Base-by-base conservation (phyloP, 139 green algal genomes). In the Astrephomene gubernaculifera region DNA sequence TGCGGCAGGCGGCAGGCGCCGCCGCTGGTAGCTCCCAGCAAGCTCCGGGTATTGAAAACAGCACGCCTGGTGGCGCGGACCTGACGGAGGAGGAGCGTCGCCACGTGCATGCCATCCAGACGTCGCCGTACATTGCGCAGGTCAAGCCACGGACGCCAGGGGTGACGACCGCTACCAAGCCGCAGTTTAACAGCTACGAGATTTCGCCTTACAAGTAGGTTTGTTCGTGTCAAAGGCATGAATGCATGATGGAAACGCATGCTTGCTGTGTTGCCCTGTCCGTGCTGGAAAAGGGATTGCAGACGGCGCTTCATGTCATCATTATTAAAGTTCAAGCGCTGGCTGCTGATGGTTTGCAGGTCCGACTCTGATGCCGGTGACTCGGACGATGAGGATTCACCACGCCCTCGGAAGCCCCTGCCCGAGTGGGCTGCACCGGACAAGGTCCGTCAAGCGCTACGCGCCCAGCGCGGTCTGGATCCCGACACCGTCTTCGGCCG, bases 191-290 rank as follows among this genome's bases (percentile, higher is more conserved):
- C 53, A 90, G 43, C 44, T 97, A 97, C 61, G 90, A 96, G 49
- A 97, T 97, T 41, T 96, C 94, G 25, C 95, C 95, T 0, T 97
- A 96, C 87, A 97, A 89, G 94, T 95, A 79, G 61, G 87, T 43
- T 29, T 57, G 19, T 8, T 4, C 41, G 31, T 4, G 22, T 65
- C 72, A n/a, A 35, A 31, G 33, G 45, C 31, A 38, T 54, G 22
- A 71, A 52, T 12, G 36, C 22, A 67, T 19, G n/a, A n/a, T n/a
- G n/a, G n/a, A n/a, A n/a, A n/a, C n/a, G n/a, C n/a, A n/a, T n/a
- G n/a, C n/a, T n/a, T n/a, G n/a, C n/a, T n/a, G n/a, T n/a, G n/a
- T n/a, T n/a, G n/a, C n/a, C n/a, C n/a, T n/a, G n/a, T n/a, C n/a
- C n/a, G n/a, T n/a, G n/a, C n/a, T n/a, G n/a, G n/a, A n/a, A n/a